These are phyloP conservation scores for Amanita pseudoporphyria DNA, from an alignment of 768 basidiomycete species.

Conservation along the genomic window DNA sequence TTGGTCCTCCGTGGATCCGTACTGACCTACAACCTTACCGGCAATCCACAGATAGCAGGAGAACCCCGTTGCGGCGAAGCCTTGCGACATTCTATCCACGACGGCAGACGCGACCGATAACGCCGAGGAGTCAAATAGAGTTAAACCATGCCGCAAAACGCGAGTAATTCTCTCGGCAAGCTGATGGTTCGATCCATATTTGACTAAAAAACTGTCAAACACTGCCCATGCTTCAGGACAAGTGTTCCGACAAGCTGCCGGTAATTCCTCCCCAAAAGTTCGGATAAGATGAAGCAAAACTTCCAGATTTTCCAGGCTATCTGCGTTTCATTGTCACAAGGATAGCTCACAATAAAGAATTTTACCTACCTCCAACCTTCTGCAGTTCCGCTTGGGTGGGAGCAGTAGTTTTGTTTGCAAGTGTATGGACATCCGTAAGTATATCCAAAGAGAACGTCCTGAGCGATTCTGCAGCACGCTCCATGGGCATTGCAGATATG, in stretches of 20 bases:
- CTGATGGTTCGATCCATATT: constrained; percentile 66
- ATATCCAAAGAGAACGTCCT: constrained; percentile 83
- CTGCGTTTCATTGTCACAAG: constrained; percentile 27
- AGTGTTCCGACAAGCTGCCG: constrained; percentile 67
- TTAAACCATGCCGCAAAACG: constrained; percentile 74
- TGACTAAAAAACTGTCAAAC: constrained; percentile 70
- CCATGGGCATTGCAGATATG: constrained; percentile 90
- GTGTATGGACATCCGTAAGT: constrained; percentile 61
- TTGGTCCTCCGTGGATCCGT: constrained; percentile 55
- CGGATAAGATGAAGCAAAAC: constrained; percentile 81
- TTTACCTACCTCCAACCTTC: constrained; percentile 51
- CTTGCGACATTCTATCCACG: constrained; percentile 62
- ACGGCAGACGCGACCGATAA: constrained; percentile 63
- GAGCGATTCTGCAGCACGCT: constrained; percentile 77
- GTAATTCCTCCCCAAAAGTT: constrained; percentile 76
- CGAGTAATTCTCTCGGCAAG: constrained; percentile 80
- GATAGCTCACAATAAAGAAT: not conserved
- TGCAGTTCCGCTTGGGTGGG: constrained; percentile 66
- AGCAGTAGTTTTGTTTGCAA: constrained; percentile 41
- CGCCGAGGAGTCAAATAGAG: constrained; percentile 64
- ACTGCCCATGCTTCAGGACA: constrained; percentile 76
- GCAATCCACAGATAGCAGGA: constrained; percentile 92
- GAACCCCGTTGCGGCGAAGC: constrained; percentile 74
- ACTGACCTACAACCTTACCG: constrained; percentile 74
- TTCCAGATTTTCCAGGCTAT: constrained; percentile 86